These are phyloP conservation scores for Aspergillus sp. DNA, from an alignment of 2,329 filamentous ascomycete species.

Conservation along the genomic window DNA sequence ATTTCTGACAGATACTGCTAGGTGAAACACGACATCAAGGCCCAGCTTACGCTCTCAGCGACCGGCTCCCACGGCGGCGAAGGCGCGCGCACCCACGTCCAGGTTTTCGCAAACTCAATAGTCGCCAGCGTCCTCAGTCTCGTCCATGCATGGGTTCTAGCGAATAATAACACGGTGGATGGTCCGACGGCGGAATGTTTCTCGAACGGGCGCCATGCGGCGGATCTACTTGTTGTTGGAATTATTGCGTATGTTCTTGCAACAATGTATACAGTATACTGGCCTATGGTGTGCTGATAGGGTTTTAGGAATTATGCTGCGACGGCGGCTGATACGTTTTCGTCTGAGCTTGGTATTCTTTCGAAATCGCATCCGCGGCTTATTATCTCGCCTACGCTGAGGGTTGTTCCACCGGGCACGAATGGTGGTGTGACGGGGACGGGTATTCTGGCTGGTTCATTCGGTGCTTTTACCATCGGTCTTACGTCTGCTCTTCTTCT, in stretches of 20 bases:
- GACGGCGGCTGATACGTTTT: constrained; percentile 90
- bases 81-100: constrained; percentile 77
- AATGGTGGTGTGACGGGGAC: constrained; percentile 84
- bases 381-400: constrained; percentile 75
- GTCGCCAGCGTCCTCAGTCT: constrained; percentile 68
- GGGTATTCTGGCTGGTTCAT: constrained; percentile 70
- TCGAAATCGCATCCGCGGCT: constrained; percentile 73
- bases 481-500: constrained; percentile 66
- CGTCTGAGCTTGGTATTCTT: constrained; percentile 91
- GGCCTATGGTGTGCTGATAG: background rate
- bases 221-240: constrained; percentile 41
- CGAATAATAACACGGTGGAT: constrained; percentile 3
- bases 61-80: constrained; percentile 72
- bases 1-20: constrained; percentile 33
- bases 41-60: constrained; percentile 74
- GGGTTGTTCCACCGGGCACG: constrained; percentile 81
- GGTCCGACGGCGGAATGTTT: constrained; percentile 35
- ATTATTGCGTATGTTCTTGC: constrained; percentile 45
- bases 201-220: constrained; percentile 29
- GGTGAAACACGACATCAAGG: constrained; percentile 86
- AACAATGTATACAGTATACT: no score
- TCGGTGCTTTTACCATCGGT: constrained; percentile 71
- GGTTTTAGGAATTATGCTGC: constrained; percentile 73
- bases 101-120: constrained; percentile 86
- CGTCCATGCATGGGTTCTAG: constrained; percentile 49